These are phyloP conservation scores for Euphorbia lathyris DNA, from an alignment of 345 rosid genomes.

Conservation along the genomic window DNA sequence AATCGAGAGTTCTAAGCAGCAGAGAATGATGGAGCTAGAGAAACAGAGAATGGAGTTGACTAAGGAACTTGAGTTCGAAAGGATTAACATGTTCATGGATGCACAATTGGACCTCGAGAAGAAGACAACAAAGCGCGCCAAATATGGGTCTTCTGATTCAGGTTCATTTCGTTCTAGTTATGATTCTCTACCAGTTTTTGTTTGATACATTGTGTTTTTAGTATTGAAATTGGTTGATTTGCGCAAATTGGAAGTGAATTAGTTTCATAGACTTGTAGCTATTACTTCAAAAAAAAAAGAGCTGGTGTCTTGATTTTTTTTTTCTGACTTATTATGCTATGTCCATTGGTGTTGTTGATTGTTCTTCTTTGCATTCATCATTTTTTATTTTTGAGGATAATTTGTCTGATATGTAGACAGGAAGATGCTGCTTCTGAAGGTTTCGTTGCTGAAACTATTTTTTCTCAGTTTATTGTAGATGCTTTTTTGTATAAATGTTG, in stretches of 20 bases:
- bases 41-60: conserved; percentile 33
- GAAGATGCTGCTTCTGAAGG: not conserved
- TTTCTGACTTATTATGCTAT: no score
- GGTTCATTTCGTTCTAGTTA: conserved; percentile 1
- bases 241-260: not conserved
- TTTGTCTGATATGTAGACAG: not conserved
- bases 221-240: not conserved
- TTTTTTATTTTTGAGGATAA: not conserved
- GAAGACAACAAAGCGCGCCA: not conserved
- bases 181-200: not conserved
- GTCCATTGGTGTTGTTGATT: not conserved
- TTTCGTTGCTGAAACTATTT: not conserved
- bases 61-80: conserved; percentile 29
- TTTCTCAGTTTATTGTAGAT: not conserved
- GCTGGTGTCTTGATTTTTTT: not conserved
- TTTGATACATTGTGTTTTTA: not conserved
- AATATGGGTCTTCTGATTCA: conserved; percentile 13
- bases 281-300: no score
- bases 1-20: conserved; percentile 23
- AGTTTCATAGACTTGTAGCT: no score
- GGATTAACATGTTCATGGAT: conserved; percentile 21
- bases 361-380: not conserved
- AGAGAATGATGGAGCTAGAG: conserved; percentile 28
- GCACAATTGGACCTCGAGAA: conserved; percentile 16
- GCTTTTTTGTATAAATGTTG: not conserved